phyloP scores from a whole-genome alignment of 495 filamentous ascomycete genomes.

The Penicillium lividum region DNA sequence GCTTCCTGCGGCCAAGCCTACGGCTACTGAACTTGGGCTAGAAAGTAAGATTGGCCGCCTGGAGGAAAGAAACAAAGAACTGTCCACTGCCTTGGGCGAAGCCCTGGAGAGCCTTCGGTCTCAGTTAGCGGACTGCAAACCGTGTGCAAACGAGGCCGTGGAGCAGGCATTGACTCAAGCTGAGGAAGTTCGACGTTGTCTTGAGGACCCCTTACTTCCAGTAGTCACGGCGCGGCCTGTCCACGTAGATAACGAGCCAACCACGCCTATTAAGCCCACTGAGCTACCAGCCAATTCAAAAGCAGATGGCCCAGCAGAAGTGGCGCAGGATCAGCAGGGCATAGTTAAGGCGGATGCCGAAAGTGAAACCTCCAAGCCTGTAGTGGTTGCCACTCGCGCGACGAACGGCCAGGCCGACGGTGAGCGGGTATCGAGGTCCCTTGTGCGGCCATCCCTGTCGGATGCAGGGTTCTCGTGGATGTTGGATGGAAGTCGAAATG shows the following conservation, averaged over 20 bases:
- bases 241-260: slow-evolving; percentile 10
- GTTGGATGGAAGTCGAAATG: slow-evolving; percentile 62
- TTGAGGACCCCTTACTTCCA: slow-evolving; percentile 65
- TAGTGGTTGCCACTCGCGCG: slow-evolving; percentile 5
- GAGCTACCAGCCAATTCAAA: not conserved
- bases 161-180: slow-evolving; percentile 65
- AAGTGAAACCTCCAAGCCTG: slow-evolving; percentile 16
- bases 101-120: slow-evolving; percentile 65
- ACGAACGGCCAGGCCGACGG: slow-evolving; percentile 14
- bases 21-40: slow-evolving; percentile 23
- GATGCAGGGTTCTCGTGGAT: slow-evolving; percentile 96
- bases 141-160: slow-evolving; percentile 19
- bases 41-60: slow-evolving; percentile 46
- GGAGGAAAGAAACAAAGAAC: slow-evolving; percentile 68
- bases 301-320: not conserved
- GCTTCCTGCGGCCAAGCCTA: slow-evolving; percentile 12
- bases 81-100: slow-evolving; percentile 72
- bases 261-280: slow-evolving; percentile 19
- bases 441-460: slow-evolving; percentile 53
- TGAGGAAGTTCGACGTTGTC: slow-evolving; percentile 74
- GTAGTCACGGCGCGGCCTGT: slow-evolving; percentile 17
- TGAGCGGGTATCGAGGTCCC: slow-evolving; percentile 12
- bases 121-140: slow-evolving; percentile 55
- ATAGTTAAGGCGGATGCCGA: slow-evolving; percentile 13
- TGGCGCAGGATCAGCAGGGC: slow-evolving; percentile 14